Evolutionary conservation across 2,329 filamentous ascomycete genomes (phyloP), one percentile per base, ranked within the genome.

Genomic region (Exophiala calicioides): DNA sequence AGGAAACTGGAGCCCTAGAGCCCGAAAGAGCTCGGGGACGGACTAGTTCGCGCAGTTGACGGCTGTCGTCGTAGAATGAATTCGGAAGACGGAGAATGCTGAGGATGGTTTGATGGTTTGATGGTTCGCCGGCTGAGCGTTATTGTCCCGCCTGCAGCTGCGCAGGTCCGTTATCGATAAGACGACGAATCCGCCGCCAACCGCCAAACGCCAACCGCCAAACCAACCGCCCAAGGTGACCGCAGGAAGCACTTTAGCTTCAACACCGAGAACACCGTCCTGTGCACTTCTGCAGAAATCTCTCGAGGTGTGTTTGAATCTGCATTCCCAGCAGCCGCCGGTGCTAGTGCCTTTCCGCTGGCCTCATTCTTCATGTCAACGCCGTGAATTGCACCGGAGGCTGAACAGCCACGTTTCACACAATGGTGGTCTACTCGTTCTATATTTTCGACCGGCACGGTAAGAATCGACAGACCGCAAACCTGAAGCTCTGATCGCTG

Each of bases 391-490:
- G n/a, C 18, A n/a, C 33, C 21, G 31, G 31, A 13, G n/a, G 15
- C 30, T n/a, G 20, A 13, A 8, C 6, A 3, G n/a, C 33, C n/a
- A 19, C n/a, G 8, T 23, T 18, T 21, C 39, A 58, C 67, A 74
- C 60, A 65, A 97, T 98, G 93, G 84, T 86, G 52, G 87, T 97
- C 69, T 97, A 94, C 73, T 90, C 90, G 50, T 95, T 98, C 73
- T 95, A 95, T 77, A 96, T 98, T 66, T 98, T 98, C 68, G 93
- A 98, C 73, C 86, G 93, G 58, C 93, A 98, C 72, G 95, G 93
- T 96, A 78, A 65, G 80, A 20, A 20, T 15, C 35, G 26, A 34
- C 26, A 27, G 42, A 8, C 21, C 33, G 7, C 16, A 13, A 16
- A 20, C 35, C 13, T 21, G 12, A n/a, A 10, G n/a, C 10, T 21